phyloP scores from a whole-genome alignment of 2,329 filamentous ascomycete species.

The Exophiala bonariae region DNA sequence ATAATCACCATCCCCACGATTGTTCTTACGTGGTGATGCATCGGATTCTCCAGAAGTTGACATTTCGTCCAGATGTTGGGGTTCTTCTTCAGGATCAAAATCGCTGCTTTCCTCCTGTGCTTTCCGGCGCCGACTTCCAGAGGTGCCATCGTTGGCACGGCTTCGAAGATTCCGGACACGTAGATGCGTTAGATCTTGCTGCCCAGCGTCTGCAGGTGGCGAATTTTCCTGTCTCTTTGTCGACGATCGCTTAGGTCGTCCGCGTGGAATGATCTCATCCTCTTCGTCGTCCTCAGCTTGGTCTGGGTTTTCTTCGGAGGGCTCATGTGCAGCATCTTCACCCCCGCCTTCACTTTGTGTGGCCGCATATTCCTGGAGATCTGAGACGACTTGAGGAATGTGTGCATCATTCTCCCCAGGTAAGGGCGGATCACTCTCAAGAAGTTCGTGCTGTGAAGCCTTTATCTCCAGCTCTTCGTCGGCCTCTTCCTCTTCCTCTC shows the following conservation, averaged over 20 bases:
- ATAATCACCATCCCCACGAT: conserved; percentile 45
- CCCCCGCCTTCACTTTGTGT: conserved; percentile 25
- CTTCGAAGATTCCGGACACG: conserved; percentile 34
- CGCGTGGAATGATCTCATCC: conserved; percentile 51
- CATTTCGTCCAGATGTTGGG: conserved; percentile 56
- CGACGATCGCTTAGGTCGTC: conserved; percentile 37
- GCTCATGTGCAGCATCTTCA: conserved; percentile 39
- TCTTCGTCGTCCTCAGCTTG: conserved; percentile 55
- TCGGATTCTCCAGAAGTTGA: conserved; percentile 53
- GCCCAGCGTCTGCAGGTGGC: conserved; percentile 34
- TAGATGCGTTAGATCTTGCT: conserved; percentile 29
- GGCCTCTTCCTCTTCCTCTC: conserved; percentile 24
- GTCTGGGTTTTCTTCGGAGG: conserved; percentile 36
- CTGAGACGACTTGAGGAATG: conserved; percentile 26
- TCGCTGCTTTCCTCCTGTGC: conserved; percentile 59
- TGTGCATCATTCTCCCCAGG: conserved; percentile 32
- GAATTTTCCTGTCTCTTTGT: conserved; percentile 33
- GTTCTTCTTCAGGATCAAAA: conserved; percentile 61
- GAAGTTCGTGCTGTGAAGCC: conserved; percentile 42
- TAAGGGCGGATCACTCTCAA: conserved; percentile 39
- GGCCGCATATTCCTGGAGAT: conserved; percentile 22
- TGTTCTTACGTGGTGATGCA: conserved; percentile 42
- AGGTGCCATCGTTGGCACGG: conserved; percentile 37
- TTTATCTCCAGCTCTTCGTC: conserved; percentile 34
- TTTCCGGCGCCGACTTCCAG: conserved; percentile 47